These are phyloP conservation scores for Cenchrus purpureus DNA, from an alignment of 176 grass and related monocot genomes.

Conservation along the genomic window DNA sequence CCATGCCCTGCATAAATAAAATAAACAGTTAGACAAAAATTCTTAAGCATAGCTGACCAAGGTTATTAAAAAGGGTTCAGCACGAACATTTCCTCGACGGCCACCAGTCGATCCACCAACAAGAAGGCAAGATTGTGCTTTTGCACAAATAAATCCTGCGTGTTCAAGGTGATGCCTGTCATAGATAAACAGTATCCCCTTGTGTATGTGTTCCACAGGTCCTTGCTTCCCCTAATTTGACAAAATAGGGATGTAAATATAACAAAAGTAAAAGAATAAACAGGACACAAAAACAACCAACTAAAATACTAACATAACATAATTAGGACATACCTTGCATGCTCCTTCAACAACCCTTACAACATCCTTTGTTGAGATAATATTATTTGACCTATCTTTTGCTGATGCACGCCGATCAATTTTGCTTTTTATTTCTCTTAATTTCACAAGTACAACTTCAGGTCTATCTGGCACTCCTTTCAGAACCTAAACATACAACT, in stretches of 20 bases:
- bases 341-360: conserved; percentile 89
- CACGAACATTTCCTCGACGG: conserved; percentile 63
- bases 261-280: conserved; percentile 13
- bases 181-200: conserved; percentile 92
- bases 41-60: background rate
- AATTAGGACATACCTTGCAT: conserved; percentile 63
- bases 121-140: conserved; percentile 90
- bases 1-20: conserved; percentile 56
- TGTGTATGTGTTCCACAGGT: conserved; percentile 95
- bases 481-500: conserved; percentile 70
- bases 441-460: conserved; percentile 90
- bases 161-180: conserved; percentile 98
- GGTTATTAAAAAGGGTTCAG: conserved; percentile 25
- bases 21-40: conserved; percentile 28
- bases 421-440: conserved; percentile 97
- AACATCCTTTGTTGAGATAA: conserved; percentile 89
- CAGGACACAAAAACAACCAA: conserved; percentile 9
- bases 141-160: conserved; percentile 95
- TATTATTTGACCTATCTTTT: conserved; percentile 82
- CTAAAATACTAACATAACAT: conserved; percentile 2
- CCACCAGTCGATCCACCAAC: conserved; percentile 77
- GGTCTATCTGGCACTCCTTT: conserved; percentile 93
- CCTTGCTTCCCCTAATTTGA: conserved; percentile 93
- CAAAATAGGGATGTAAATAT: conserved; percentile 33
- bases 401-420: conserved; percentile 73